Base-by-base conservation (phyloP, 1,284 basidiomycete species). In the Ceratorhiza oryzae-sativae region DNA sequence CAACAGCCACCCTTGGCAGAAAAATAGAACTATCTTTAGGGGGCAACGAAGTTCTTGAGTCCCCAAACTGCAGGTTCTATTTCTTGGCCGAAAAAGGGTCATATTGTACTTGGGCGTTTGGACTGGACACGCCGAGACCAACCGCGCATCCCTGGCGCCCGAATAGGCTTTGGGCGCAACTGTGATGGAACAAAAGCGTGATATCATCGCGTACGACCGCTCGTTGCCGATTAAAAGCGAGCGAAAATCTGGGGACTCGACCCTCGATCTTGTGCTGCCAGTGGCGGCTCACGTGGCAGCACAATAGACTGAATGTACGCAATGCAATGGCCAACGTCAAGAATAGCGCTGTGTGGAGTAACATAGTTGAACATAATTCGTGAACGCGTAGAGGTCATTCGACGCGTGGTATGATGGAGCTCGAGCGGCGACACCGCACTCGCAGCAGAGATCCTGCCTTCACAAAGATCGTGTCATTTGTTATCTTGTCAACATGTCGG, bases 1-100 rank as follows among this genome's bases (percentile, higher is more conserved):
- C 32, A 34, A 32, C 30, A 34, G 39, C 53, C 53, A 39, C 36
- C 32, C 34, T 56, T 32, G 53, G 30, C 1, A n/a, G n/a, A 56
- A 56, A 41, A 30, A 67, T 39, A 39, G 67, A 70, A 70, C 67
- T 70, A 70, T 70, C 13, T 59, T 70, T 70, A 70, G 67, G 42
- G 55, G 51, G 20, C 1, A 56, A 15, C 23, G 39, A 58, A 70
- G 18, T n/a, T 39, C 53, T 56, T 56, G 53, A 5, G 23, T 39
- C 53, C 32, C 39, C 42, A 53, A n/a, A 46, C 36, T 23, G 18
- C 41, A 41, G 56, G 49, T 58, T 65, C 46, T 15, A 49, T 49
- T 65, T 32, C 61, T 46, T 65, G 61, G 42, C 61, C 49, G 9
- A 27, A 6, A 3, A 45, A 3, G 27, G 12, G 27, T n/a, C n/a